These are phyloP conservation scores for Candida insectalens DNA, from an alignment of 805 yeast species.

Conservation along the genomic window DNA sequence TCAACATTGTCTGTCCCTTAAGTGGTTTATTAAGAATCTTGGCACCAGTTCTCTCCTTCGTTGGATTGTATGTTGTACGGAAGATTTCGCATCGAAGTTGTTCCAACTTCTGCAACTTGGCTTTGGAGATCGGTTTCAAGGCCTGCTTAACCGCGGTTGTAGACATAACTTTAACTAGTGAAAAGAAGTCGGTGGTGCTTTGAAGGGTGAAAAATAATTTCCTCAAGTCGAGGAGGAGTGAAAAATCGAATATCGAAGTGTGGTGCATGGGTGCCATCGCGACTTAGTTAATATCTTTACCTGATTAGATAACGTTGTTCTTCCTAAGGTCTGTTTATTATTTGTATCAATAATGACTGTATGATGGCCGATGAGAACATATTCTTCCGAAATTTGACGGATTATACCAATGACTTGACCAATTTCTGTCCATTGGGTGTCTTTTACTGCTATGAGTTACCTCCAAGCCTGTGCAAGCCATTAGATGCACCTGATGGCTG, in stretches of 20 bases:
- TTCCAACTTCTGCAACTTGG: conserved; percentile 45
- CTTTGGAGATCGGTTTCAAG: conserved; percentile 25
- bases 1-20: conserved; percentile 60
- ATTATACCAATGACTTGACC: conserved; percentile 29
- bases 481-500: conserved; percentile 34
- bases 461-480: conserved; percentile 29
- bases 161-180: too few species aligned
- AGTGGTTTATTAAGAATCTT: conserved; percentile 59
- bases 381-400: conserved; percentile 2
- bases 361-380: too few species aligned
- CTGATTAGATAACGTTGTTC: too few species aligned
- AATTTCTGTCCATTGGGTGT: conserved; percentile 40
- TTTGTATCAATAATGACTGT: too few species aligned
- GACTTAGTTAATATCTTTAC: too few species aligned
- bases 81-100: conserved; percentile 58
- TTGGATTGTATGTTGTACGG: conserved; percentile 63
- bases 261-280: too few species aligned
- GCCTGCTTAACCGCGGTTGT: conserved; percentile 13
- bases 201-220: too few species aligned
- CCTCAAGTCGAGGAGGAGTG: too few species aligned
- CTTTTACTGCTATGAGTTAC: conserved; percentile 32
- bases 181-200: too few species aligned
- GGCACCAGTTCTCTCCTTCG: conserved; percentile 57
- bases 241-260: too few species aligned
- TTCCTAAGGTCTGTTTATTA: too few species aligned